Evolutionary conservation across 2,329 filamentous ascomycete species (phyloP).

Genomic region (Cyclaneusma minus): DNA sequence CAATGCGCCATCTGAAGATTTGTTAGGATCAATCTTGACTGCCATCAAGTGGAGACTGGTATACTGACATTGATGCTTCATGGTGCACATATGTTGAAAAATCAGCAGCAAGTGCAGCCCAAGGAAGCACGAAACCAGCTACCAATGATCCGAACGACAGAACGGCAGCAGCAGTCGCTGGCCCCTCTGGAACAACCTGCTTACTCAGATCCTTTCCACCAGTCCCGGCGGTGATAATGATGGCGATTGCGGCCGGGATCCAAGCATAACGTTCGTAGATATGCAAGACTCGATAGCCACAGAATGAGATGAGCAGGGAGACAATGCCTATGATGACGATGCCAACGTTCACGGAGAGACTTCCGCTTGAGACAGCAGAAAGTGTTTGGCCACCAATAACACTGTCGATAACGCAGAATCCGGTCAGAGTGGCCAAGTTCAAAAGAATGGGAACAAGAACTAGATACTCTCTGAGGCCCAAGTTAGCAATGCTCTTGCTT

Average conservation of each 20-base stretch:
- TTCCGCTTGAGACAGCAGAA: conserved; percentile 32
- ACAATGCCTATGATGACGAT: conserved; percentile 45
- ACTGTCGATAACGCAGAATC: conserved; percentile 46
- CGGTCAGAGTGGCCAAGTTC: conserved; percentile 45
- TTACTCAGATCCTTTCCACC: conserved; percentile 32
- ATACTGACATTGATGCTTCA: conserved; percentile 29
- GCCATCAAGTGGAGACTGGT: not conserved
- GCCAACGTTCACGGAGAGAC: conserved; percentile 35
- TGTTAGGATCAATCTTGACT: conserved; percentile 5
- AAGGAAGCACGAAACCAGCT: conserved; percentile 48
- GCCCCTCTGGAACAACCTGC: conserved; percentile 25
- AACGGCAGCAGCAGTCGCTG: conserved; percentile 28
- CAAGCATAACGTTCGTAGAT: conserved; percentile 41
- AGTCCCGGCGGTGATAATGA: conserved; percentile 37
- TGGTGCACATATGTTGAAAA: conserved; percentile 46
- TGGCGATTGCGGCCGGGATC: conserved; percentile 36
- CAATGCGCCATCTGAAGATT: conserved; percentile 22
- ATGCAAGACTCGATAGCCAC: conserved; percentile 40
- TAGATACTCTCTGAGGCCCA: conserved; percentile 31
- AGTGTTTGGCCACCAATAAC: conserved; percentile 45
- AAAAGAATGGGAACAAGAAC: conserved; percentile 44
- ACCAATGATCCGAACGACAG: conserved; percentile 44
- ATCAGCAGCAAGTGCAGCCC: conserved; percentile 41
- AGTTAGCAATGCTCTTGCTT: conserved; percentile 4
- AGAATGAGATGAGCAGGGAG: conserved; percentile 44